Evolutionary conservation across 805 yeast species (phyloP).

Genomic region (Cyberlindnera mississippiensis): DNA sequence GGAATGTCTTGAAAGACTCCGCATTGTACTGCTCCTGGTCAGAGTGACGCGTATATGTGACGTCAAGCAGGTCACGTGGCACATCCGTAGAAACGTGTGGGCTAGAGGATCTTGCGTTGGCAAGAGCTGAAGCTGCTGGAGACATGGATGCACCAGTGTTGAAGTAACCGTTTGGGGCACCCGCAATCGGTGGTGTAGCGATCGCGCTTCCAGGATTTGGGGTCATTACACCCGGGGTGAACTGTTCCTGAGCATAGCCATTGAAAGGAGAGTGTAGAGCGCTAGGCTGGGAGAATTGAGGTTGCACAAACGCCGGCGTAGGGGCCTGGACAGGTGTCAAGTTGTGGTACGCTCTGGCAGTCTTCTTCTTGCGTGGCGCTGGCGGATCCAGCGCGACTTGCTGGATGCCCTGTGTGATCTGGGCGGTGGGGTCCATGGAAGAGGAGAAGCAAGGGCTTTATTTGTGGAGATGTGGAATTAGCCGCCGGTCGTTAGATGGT

Average conservation of each 20-base stretch:
- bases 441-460: no score
- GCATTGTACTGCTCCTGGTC: conserved; percentile 20
- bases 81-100: neutral
- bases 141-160: neutral
- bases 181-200: conserved; percentile 1
- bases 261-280: neutral
- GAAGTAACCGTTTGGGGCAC: neutral
- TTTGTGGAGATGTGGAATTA: neutral
- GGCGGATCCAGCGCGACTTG: conserved; percentile 12
- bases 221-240: neutral
- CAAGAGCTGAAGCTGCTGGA: neutral
- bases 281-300: conserved; percentile 1
- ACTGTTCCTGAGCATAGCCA: neutral
- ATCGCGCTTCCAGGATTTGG: neutral
- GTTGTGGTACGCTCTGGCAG: conserved; percentile 25
- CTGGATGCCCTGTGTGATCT: conserved; percentile 13
- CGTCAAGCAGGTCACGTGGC: neutral
- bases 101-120: neutral
- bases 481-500: neutral
- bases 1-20: conserved; percentile 63
- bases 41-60: conserved; percentile 10
- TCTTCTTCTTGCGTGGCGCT: conserved; percentile 20
- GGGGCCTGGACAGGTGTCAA: conserved; percentile 4
- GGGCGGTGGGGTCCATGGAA: conserved; percentile 7
- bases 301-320: conserved; percentile 2